Conservation (phyloP, 1,284 basidiomycete genomes). For the Boletus semigastroideus region DNA sequence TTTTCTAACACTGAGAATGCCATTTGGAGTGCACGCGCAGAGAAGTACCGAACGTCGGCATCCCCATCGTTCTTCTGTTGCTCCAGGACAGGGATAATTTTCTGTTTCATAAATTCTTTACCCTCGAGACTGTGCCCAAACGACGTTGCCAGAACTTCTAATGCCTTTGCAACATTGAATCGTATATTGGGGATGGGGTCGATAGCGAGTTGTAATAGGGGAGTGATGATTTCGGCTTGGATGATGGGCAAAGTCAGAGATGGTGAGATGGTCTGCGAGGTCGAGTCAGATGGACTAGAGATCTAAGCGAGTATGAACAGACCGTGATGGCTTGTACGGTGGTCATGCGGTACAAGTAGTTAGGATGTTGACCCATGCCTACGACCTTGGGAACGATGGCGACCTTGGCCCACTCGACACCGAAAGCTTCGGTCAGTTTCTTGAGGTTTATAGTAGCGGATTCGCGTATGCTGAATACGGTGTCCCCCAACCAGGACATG, state of each 20-base stretch:
- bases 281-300: constrained; percentile 10
- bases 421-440: constrained; percentile 98
- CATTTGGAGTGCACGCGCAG: constrained; percentile 69
- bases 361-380: constrained; percentile 96
- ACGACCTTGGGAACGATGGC: constrained; percentile 98
- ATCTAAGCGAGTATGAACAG: constrained; percentile 32
- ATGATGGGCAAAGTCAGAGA: constrained; percentile 89
- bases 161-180: constrained; percentile 96
- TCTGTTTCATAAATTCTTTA: constrained; percentile 68
- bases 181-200: constrained; percentile 99
- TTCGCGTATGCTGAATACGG: constrained; percentile 97
- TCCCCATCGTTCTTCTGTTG: constrained; percentile 90
- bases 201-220: constrained; percentile 79
- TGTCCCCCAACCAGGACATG: constrained; percentile 99
- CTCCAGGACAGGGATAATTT: constrained; percentile 82
- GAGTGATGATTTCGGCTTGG: constrained; percentile 82
- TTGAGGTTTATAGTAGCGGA: constrained; percentile 96
- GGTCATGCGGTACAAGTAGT: constrained; percentile 98
- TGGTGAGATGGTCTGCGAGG: constrained; percentile 84
- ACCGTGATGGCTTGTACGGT: constrained; percentile 99
- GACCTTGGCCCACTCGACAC: constrained; percentile 94
- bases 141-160: constrained; percentile 82
- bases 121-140: constrained; percentile 73
- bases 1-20: constrained; percentile 33
- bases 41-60: constrained; percentile 93